Base-by-base conservation (phyloP, 768 basidiomycete genomes). In the Auricularia sp. region DNA sequence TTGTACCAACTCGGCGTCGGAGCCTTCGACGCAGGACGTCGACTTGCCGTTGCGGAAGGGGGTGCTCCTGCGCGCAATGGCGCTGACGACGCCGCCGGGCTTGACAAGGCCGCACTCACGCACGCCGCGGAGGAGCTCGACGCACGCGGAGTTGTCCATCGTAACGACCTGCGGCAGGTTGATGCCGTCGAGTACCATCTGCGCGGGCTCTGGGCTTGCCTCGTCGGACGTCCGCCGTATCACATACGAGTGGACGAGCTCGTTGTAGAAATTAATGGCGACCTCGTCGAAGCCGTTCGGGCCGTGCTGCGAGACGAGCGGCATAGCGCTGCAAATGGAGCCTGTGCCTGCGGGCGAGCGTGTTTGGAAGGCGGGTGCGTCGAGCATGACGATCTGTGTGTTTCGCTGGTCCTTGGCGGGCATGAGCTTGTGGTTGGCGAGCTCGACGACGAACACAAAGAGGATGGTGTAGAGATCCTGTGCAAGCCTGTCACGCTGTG, bases 391-490 rank as follows among this genome's bases (percentile, higher is more conserved):
- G 36, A 39, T 39, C 36, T 11, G n/a, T n/a, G n/a, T n/a, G n/a
- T n/a, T n/a, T n/a, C n/a, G n/a, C n/a, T n/a, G n/a, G 4, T 39
- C 36, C 36, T 4, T 4, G 36, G 36, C 36, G 5, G 36, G 36
- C 36, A 39, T 39, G 36, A 39, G 5, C 36, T 39, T 11, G 11
- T 11, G 36, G 36, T 39, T 39, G 36, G 36, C 36, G 4, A 39
- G 36, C 69, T 92, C 87, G 70, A 93, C 88, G 62, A 95, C 80
- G 69, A 86, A 96, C 0, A 91, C 86, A 71, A 95, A 93, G 18
- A 95, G 81, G 71, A 96, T 93, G 14, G 91, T 86, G 70, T 95
- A 96, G 33, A 95, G 71, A 70, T 95, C 91, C 63, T 86, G 83
- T 61, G 92, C 83, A 66, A 90, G 84, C 5, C 83, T 80, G 69